Evolutionary conservation across 192 early-diverging fungal genomes (phyloP), one percentile per base, ranked within the genome.

Genomic region (Pilobolus umbonatus): DNA sequence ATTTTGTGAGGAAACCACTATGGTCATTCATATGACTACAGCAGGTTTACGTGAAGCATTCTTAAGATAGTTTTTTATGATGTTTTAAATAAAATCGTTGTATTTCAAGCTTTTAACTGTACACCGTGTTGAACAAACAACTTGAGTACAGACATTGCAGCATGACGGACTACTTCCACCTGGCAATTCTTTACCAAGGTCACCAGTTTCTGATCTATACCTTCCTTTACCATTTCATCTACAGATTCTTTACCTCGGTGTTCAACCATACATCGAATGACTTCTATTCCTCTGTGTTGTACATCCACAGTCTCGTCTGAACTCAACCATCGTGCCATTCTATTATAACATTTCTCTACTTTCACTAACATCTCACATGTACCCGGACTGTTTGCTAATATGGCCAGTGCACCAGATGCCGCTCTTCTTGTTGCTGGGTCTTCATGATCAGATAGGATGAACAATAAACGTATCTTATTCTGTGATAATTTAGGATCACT

Each of bases 361-460:
- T 65, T 65, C 17, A 80, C 45, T 19, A 92, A 74, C 72, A 82
- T 71, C 15, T 71, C 58, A 63, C 81, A 85, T 14, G 77, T 80
- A 45, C 75, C 72, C 12, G 69, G 64, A 56, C 69, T 70, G 0
- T 71, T 74, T 2, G 83, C 80, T 35, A 98, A 70, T 19, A 98
- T 88, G 1, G 94, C 95, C 42, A 98, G 57, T 3, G 88, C 83
- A 9, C 95, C 95, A 11, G 84, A 79, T 1, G 93, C 91, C 0
- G 95, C 95, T 19, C 91, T 75, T 21, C 86, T 67, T 5, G 94
- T 96, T 24, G 75, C 80, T 38, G 82, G 75, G 57, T 98, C 94
- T 9, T 95, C 94, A n/a, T 82, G 79, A 43, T 95, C 92, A 5
- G 87, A 85, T 24, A 98, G 66, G 0, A 93, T 91, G 4, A 98